Conservation (phyloP, 768 basidiomycete species). For the Dioszegia aurantiaca region DNA sequence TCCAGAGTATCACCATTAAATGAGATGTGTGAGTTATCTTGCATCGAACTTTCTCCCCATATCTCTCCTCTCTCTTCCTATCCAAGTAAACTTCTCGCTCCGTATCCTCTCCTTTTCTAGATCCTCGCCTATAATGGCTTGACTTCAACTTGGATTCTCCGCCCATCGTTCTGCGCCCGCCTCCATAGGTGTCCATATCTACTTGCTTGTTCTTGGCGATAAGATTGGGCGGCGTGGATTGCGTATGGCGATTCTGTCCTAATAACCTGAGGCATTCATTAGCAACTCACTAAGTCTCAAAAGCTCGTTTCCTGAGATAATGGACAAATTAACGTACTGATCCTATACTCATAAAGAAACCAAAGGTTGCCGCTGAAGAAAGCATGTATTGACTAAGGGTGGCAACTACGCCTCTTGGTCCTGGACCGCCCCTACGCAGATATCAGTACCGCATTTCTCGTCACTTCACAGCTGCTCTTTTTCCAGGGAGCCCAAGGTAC, state of each 20-base stretch:
- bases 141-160: conserved; percentile 27
- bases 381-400: conserved; percentile 98
- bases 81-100: background rate
- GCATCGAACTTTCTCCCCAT: too few species aligned
- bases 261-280: conserved; percentile 64
- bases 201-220: conserved; percentile 1
- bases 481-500: background rate
- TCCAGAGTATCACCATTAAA: too few species aligned
- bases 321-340: conserved; percentile 72
- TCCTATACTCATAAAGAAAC: conserved; percentile 92
- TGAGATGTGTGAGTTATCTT: too few species aligned
- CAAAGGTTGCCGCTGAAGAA: conserved; percentile 93
- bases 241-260: conserved; percentile 64
- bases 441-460: background rate
- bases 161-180: background rate
- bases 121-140: too few species aligned
- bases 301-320: background rate
- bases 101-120: background rate
- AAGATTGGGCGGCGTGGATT: conserved; percentile 20
- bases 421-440: conserved; percentile 71
- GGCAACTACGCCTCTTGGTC: conserved; percentile 81
- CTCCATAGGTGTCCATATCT: conserved; percentile 18
- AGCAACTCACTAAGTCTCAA: background rate
- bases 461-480: too few species aligned
- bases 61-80: background rate